phyloP scores from a whole-genome alignment of 73 alveolate species.

The Symbiodinium pilosum region DNA sequence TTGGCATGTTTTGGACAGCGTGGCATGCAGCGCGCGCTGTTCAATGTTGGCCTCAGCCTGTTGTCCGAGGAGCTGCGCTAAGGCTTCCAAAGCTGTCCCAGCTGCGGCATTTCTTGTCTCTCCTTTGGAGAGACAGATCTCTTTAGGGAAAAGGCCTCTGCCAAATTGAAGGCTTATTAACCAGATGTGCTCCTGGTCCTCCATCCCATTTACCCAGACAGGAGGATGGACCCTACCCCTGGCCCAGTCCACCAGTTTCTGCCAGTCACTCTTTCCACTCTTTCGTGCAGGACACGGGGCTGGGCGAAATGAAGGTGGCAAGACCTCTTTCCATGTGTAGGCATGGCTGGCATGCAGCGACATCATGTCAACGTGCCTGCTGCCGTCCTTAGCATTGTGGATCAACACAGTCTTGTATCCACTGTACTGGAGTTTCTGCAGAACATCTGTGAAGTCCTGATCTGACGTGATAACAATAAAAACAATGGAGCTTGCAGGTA shows the following conservation, averaged over 20 bases:
- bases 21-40: neutral
- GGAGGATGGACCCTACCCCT: neutral
- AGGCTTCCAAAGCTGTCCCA: neutral
- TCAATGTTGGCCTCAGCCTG: neutral
- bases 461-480: neutral
- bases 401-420: neutral
- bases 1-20: neutral
- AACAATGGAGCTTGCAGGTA: neutral
- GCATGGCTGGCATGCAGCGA: constrained; percentile 14
- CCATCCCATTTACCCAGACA: neutral
- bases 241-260: neutral
- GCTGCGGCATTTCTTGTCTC: neutral
- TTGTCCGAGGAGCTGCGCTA: neutral
- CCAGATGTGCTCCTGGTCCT: neutral
- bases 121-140: neutral
- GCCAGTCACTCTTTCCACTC: neutral
- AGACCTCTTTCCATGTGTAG: neutral
- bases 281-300: neutral
- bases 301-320: neutral
- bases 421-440: neutral
- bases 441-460: neutral
- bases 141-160: neutral
- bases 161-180: neutral
- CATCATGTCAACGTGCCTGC: constrained; percentile 6
- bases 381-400: neutral